Evolutionary conservation across 108 stramenopile species (phyloP).

Genomic region (Pseudonitzschia multistriata): DNA sequence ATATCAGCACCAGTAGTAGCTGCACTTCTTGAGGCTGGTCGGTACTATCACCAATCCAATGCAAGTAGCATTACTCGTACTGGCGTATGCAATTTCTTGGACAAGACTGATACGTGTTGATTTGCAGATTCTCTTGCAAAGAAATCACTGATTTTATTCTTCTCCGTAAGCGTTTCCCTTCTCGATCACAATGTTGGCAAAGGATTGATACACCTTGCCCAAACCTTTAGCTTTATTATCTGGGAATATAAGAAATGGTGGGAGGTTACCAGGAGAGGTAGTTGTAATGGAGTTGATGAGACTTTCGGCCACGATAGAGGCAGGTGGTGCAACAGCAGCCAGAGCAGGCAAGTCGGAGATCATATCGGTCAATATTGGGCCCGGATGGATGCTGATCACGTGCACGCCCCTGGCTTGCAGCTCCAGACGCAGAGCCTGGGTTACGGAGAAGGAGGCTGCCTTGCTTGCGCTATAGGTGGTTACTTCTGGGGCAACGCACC

Average conservation of each 20-base stretch:
- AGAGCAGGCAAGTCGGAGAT: not conserved
- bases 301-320: not conserved
- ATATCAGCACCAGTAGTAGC: too few species aligned
- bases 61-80: too few species aligned
- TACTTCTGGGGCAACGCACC: constrained; percentile 10
- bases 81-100: too few species aligned
- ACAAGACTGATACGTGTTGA: too few species aligned
- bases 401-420: not conserved
- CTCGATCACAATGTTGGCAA: constrained; percentile 14
- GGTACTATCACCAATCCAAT: too few species aligned
- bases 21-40: too few species aligned
- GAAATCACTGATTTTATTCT: too few species aligned
- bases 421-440: constrained; percentile 19
- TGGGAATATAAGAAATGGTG: constrained; percentile 8
- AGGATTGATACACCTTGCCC: constrained; percentile 12
- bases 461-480: constrained; percentile 34
- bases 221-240: constrained; percentile 5
- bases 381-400: constrained; percentile 36
- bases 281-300: constrained; percentile 9
- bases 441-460: constrained; percentile 29
- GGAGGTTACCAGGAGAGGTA: not conserved
- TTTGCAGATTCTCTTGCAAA: too few species aligned
- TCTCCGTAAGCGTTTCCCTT: constrained; percentile 16
- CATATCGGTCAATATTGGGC: constrained; percentile 35
- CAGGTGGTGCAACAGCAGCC: not conserved